These are phyloP conservation scores for Colletotrichum sp. DNA, from an alignment of 2,329 filamentous ascomycete species.

Conservation along the genomic window DNA sequence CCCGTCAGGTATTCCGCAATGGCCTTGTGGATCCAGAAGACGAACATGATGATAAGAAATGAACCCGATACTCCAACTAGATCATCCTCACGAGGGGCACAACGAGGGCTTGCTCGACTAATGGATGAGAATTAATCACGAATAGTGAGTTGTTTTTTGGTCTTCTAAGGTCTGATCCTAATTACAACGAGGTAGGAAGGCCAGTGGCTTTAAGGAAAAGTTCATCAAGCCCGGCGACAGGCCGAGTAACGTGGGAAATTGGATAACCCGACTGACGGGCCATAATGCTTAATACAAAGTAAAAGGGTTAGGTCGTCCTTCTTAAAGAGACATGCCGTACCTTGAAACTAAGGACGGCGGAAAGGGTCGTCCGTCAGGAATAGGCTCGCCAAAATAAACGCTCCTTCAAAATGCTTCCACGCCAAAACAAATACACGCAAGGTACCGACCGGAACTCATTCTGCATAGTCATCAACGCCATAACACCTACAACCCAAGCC, in stretches of 20 bases:
- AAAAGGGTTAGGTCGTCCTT: constrained; percentile 20
- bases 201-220: constrained; percentile 8
- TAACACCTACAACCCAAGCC: constrained; percentile 18
- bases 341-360: background rate
- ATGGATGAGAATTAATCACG: background rate
- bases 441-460: constrained; percentile 21
- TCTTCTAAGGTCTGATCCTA: constrained; percentile 23
- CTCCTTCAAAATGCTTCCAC: constrained; percentile 22
- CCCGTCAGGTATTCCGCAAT: constrained; percentile 56
- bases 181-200: constrained; percentile 19
- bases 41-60: background rate
- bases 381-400: constrained; percentile 16
- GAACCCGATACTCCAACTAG: background rate
- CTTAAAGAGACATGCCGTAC: background rate
- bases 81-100: background rate
- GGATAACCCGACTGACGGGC: constrained; percentile 13
- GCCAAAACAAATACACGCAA: constrained; percentile 23
- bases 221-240: constrained; percentile 16
- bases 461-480: constrained; percentile 22
- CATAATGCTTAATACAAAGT: constrained; percentile 29
- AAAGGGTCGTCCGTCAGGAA: background rate
- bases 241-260: constrained; percentile 10
- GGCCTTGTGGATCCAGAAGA: constrained; percentile 39
- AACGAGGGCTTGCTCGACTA: background rate
- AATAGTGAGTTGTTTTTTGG: background rate